A percentile compares a stretch with the other conserved stretches of the same genome.
Evolutionary conservation across 225 moss, liverwort and hornwort genomes (phyloP).

Genomic region (Neckera pumila): DNA sequence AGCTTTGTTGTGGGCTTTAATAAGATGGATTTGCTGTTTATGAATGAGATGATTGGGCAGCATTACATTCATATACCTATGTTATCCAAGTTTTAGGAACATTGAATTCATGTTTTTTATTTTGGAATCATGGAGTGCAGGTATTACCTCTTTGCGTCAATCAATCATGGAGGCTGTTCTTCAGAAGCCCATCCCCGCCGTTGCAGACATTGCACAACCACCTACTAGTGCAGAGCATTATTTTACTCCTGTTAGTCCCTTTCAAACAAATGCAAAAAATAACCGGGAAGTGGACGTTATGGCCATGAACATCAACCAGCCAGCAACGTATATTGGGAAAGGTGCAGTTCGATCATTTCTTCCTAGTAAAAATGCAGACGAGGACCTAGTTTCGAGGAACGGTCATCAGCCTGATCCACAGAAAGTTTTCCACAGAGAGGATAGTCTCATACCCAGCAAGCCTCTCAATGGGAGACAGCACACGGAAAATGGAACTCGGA

Average conservation of each 20-base stretch:
- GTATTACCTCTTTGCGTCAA: constrained; percentile 45
- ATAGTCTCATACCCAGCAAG: constrained; percentile 22
- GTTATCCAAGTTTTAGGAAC: not conserved
- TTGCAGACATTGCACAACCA: constrained; percentile 7
- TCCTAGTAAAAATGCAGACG: constrained; percentile 9
- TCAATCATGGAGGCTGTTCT: constrained; percentile 51
- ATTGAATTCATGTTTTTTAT: not conserved
- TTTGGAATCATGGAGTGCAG: constrained; percentile 1
- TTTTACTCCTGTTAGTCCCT: constrained; percentile 46
- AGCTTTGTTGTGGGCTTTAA: not conserved
- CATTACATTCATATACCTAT: not conserved
- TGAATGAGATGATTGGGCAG: not conserved
- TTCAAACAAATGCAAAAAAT: constrained; percentile 7
- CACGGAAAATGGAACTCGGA: constrained; percentile 25
- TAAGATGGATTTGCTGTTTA: not conserved
- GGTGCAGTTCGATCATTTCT: constrained; percentile 25
- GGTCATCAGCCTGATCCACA: constrained; percentile 6
- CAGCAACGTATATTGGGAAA: constrained; percentile 26
- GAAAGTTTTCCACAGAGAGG: constrained; percentile 1
- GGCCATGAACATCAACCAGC: constrained; percentile 19
- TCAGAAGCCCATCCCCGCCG: constrained; percentile 15
- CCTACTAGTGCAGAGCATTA: constrained; percentile 36
- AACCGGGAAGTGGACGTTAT: constrained; percentile 27
- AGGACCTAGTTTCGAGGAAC: not conserved
- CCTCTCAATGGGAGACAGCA: constrained; percentile 11